These are phyloP conservation scores for Aspergillus sp. DNA, from an alignment of 2,329 filamentous ascomycete genomes.

Conservation along the genomic window DNA sequence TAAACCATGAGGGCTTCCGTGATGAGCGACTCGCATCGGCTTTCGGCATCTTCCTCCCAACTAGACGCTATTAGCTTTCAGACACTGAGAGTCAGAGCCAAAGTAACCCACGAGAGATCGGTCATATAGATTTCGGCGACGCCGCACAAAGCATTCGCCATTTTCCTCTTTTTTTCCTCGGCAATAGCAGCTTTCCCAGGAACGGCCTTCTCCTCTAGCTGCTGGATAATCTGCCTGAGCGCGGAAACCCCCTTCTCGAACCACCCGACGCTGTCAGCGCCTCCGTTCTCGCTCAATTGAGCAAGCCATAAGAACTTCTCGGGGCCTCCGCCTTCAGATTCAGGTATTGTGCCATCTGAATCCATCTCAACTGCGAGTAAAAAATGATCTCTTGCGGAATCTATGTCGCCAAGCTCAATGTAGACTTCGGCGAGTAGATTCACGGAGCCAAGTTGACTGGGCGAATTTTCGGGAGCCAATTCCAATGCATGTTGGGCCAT, in stretches of 20 bases:
- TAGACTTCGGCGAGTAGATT: slow-evolving; percentile 73
- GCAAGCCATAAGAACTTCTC: slow-evolving; percentile 95
- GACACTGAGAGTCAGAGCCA: neutral
- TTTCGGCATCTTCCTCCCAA: slow-evolving; percentile 81
- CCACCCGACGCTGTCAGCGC: slow-evolving; percentile 51
- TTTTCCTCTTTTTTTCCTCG: slow-evolving; percentile 67
- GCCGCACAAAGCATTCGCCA: slow-evolving; percentile 85
- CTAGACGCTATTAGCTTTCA: slow-evolving; percentile 21
- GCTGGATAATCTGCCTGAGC: slow-evolving; percentile 61
- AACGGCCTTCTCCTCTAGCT: slow-evolving; percentile 44
- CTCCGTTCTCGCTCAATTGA: slow-evolving; percentile 64
- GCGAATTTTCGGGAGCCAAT: slow-evolving; percentile 22
- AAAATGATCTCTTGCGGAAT: slow-evolving; percentile 64
- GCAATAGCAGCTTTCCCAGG: slow-evolving; percentile 33
- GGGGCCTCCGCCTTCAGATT: slow-evolving; percentile 67
- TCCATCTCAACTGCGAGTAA: slow-evolving; percentile 65
- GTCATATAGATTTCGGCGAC: slow-evolving; percentile 99
- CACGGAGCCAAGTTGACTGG: slow-evolving; percentile 47
- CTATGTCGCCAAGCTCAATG: slow-evolving; percentile 72
- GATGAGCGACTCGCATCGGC: slow-evolving; percentile 74
- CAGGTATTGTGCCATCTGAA: slow-evolving; percentile 59
- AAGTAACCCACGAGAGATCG: slow-evolving; percentile 62
- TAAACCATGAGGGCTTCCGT: slow-evolving; percentile 83
- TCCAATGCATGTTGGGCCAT: slow-evolving; percentile 46
- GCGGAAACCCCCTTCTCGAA: slow-evolving; percentile 58